These are phyloP conservation scores for Emmonsiellopsis sp. DNA, from an alignment of 2,329 filamentous ascomycete genomes.

Conservation along the genomic window DNA sequence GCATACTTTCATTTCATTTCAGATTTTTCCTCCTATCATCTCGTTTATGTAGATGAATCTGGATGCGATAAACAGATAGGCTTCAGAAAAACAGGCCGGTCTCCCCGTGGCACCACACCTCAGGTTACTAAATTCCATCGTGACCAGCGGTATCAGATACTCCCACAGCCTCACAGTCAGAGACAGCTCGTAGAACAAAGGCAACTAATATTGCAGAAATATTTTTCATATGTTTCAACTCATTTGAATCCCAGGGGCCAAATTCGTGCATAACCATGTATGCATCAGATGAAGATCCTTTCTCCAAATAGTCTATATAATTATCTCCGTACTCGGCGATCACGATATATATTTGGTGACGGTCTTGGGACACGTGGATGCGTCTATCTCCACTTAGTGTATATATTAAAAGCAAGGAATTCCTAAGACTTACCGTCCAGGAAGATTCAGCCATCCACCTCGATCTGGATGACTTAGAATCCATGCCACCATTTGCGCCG, in stretches of 20 bases:
- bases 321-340: background rate
- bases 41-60: too few relatives aligned
- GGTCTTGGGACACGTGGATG: constrained; percentile 5
- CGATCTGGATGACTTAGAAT: constrained; percentile 5
- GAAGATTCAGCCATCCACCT: constrained; percentile 1
- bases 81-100: too few relatives aligned
- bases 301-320: constrained; percentile 3
- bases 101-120: too few relatives aligned
- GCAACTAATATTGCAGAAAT: constrained; percentile 3
- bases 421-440: background rate
- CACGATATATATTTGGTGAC: background rate
- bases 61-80: too few relatives aligned
- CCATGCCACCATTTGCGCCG: constrained; percentile 11
- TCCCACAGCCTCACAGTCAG: constrained; percentile 2
- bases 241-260: constrained; percentile 2
- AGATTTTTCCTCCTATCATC: constrained; percentile 24
- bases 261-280: constrained; percentile 5
- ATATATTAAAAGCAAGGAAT: background rate
- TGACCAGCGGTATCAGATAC: too few relatives aligned
- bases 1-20: constrained; percentile 26
- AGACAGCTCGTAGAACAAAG: constrained; percentile 2
- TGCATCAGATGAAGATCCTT: background rate
- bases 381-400: background rate
- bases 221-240: background rate
- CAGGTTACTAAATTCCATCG: too few relatives aligned